A percentile compares a stretch with the other conserved stretches of the same genome.
phyloP scores from a whole-genome alignment of 1,139 yeast species.

The Debaryomyces psychrophilus region DNA sequence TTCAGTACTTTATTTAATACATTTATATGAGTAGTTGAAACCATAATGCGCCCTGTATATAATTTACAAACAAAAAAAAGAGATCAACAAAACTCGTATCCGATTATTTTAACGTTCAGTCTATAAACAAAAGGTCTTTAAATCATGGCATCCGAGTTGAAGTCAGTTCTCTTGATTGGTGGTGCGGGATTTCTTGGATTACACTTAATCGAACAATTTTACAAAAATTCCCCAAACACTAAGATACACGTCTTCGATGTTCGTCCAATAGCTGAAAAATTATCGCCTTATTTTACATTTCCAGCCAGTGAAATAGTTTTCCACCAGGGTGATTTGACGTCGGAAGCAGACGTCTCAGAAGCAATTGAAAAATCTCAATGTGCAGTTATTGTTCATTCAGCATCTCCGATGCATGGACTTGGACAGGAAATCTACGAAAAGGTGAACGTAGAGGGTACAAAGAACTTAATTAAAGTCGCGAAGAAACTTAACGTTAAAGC shows the following conservation, averaged over 20 bases:
- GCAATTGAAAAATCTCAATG: slow-evolving; percentile 68
- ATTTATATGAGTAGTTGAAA: not conserved
- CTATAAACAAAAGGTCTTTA: not conserved
- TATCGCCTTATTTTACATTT: slow-evolving; percentile 77
- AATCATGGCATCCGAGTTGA: slow-evolving; percentile 22
- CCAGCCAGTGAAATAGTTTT: slow-evolving; percentile 57
- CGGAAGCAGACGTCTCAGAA: slow-evolving; percentile 61
- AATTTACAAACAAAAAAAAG: not conserved
- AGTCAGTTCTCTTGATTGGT: slow-evolving; percentile 82
- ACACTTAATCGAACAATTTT: slow-evolving; percentile 85
- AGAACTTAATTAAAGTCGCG: slow-evolving; percentile 69
- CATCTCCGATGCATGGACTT: slow-evolving; percentile 93
- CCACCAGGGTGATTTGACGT: slow-evolving; percentile 85
- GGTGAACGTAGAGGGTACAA: slow-evolving; percentile 91
- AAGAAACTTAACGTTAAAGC: slow-evolving; percentile 59
- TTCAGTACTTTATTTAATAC: not conserved
- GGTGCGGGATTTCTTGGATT: slow-evolving; percentile 96
- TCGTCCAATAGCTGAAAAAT: slow-evolving; percentile 74
- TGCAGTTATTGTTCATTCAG: slow-evolving; percentile 88
- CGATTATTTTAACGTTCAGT: slow-evolving; percentile 2
- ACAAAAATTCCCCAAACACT: slow-evolving; percentile 66
- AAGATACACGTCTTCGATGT: slow-evolving; percentile 86
- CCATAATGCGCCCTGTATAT: slow-evolving; percentile 3
- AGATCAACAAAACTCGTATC: not conserved
- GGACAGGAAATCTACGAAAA: slow-evolving; percentile 78